Evolutionary conservation across 768 basidiomycete species (phyloP), one percentile per base, ranked within the genome.

Genomic region (Rhizopogon sp.): DNA sequence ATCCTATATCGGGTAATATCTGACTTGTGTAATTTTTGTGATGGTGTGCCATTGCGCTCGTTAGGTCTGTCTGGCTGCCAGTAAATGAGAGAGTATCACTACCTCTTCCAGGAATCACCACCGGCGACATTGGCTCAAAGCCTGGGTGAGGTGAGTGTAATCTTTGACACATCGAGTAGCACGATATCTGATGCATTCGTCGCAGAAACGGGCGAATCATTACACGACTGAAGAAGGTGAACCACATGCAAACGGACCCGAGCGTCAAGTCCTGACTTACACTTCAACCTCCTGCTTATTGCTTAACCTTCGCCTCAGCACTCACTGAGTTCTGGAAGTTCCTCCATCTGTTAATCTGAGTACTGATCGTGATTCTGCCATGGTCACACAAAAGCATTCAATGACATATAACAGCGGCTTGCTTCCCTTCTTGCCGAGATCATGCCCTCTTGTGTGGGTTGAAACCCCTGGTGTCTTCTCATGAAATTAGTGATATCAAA

Each of bases 221-320:
- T 92, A 90, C 61, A 75, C 82, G 4, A 86, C 41, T 80, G 87
- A 5, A 73, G 88, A 90, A 66, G 87, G 88, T 11, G 74, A 76
- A 62, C 63, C 62, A 28, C 77, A 76, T 17, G 43, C 76, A 2
- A 72, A 76, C 52, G 80, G 81, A 14, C 67, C 85, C 11, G 89
- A 90, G 62, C 76, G 72, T 2, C 87, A 85, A 69, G 80, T 84
- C 9, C 85, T 91, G 64, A 71, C 70, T 3, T 88, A 90, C 60
- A 87, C 88, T n/a, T 83, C 86, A 2, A 76, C 85, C 4, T 82
- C 89, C 62, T 81, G 89, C 3, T 79, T 91, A 8, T 70, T 91
- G 6, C 89, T 88, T 5, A 77, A 86, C 44, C 73, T 91, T 5
- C 80, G 80, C 85, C 4, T 88, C 86, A 60, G 84, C 85, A 20